phyloP scores from a whole-genome alignment of 371 early-diverging fungal species.

The Actinomortierella ambigua region DNA sequence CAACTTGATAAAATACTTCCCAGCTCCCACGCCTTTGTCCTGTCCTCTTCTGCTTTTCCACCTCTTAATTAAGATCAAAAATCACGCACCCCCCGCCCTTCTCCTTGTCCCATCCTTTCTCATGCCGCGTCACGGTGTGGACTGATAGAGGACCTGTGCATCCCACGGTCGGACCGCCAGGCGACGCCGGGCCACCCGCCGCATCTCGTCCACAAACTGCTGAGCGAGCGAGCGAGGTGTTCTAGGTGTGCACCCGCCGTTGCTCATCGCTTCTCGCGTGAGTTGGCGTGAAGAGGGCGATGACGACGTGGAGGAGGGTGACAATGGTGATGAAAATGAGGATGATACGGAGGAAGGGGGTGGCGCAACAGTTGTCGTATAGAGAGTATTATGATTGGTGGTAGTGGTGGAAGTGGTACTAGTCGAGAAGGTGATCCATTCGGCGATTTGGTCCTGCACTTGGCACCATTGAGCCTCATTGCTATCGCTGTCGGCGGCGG shows the following conservation, averaged over 20 bases:
- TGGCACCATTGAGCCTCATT: background rate
- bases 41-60: too few species aligned
- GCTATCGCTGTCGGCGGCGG: background rate
- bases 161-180: constrained; percentile 22
- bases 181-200: constrained; percentile 15
- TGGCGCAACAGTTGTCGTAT: background rate
- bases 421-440: constrained; percentile 26
- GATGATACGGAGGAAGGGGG: background rate
- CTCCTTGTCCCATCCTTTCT: too few species aligned
- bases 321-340: background rate
- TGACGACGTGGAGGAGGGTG: background rate
- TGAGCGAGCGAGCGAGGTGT: constrained; percentile 7
- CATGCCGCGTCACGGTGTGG: too few species aligned
- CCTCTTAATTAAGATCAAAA: too few species aligned
- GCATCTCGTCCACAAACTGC: constrained; percentile 26
- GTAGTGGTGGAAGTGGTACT: constrained; percentile 2
- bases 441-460: constrained; percentile 11
- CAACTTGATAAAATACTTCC: too few species aligned
- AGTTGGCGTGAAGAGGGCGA: background rate
- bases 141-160: constrained; percentile 4
- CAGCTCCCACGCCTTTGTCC: too few species aligned
- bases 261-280: background rate
- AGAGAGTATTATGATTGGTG: background rate
- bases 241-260: background rate
- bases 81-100: too few species aligned